Conservation (phyloP, 2,329 filamentous ascomycete species). For the Calonectria hongkongensis region DNA sequence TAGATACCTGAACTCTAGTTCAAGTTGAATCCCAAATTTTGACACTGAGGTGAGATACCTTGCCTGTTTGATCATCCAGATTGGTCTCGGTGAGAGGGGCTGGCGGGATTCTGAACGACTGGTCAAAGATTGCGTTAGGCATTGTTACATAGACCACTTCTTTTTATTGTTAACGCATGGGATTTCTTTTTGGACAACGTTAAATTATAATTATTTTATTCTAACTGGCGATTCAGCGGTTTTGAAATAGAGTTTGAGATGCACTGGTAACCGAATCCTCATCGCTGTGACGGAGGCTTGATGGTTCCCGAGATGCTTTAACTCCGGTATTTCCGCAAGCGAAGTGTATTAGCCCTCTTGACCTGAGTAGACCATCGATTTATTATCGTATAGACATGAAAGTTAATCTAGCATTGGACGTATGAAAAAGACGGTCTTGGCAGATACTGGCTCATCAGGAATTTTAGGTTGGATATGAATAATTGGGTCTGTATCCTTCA, state of each 20-base stretch:
- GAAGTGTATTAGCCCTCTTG: background rate
- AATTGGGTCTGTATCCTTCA: too few relatives aligned
- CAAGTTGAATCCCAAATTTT: background rate
- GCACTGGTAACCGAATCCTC: too few relatives aligned
- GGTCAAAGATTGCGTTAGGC: background rate
- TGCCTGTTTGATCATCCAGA: background rate
- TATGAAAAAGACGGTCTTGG: too few relatives aligned
- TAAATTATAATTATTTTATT: background rate
- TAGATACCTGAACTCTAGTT: conserved; percentile 59
- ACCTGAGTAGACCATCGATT: background rate
- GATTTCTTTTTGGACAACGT: too few relatives aligned
- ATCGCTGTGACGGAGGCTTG: background rate
- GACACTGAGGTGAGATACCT: background rate
- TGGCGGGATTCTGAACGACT: conserved; percentile 6
- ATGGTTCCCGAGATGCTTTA: background rate
- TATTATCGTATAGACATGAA: too few relatives aligned
- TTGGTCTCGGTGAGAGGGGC: background rate
- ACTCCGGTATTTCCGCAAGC: background rate
- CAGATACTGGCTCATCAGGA: too few relatives aligned
- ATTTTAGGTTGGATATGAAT: too few relatives aligned
- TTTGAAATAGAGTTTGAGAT: background rate
- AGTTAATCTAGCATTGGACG: too few relatives aligned
- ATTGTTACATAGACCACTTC: background rate
- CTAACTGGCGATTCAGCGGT: background rate
- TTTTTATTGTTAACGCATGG: background rate